Conservation (phyloP, 176 grass and related monocot genomes). For the Puccinellia tenuiflora region DNA sequence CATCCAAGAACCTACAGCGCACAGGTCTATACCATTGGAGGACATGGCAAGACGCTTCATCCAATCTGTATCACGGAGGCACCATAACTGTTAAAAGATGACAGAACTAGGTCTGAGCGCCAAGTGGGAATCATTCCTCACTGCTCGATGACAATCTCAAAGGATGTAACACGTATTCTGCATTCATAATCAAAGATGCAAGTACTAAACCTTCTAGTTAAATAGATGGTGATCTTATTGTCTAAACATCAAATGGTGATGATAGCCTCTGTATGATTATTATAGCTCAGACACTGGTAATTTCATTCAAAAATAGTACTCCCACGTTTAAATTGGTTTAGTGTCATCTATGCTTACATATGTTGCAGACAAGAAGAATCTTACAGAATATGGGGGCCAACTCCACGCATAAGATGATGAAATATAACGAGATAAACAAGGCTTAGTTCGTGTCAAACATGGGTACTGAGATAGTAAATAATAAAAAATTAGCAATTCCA, state of each 20-base stretch:
- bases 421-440: background rate
- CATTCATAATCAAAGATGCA: background rate
- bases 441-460: background rate
- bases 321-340: background rate
- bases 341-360: background rate
- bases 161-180: conserved; percentile 12
- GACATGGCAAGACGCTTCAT: conserved; percentile 41
- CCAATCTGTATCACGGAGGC: conserved; percentile 28
- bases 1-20: conserved; percentile 47
- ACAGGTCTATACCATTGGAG: conserved; percentile 41
- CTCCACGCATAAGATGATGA: conserved; percentile 3
- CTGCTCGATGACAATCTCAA: too few relatives aligned
- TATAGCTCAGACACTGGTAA: background rate
- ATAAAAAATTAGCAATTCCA: background rate
- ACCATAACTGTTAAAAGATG: conserved; percentile 6
- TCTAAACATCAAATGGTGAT: background rate
- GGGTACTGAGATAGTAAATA: background rate
- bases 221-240: background rate
- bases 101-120: background rate
- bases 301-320: background rate
- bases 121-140: too few relatives aligned
- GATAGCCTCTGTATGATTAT: background rate
- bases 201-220: background rate
- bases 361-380: background rate
- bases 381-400: background rate